These are phyloP conservation scores for Penicillium thymicola DNA, from an alignment of 2,329 filamentous ascomycete genomes.

Conservation along the genomic window DNA sequence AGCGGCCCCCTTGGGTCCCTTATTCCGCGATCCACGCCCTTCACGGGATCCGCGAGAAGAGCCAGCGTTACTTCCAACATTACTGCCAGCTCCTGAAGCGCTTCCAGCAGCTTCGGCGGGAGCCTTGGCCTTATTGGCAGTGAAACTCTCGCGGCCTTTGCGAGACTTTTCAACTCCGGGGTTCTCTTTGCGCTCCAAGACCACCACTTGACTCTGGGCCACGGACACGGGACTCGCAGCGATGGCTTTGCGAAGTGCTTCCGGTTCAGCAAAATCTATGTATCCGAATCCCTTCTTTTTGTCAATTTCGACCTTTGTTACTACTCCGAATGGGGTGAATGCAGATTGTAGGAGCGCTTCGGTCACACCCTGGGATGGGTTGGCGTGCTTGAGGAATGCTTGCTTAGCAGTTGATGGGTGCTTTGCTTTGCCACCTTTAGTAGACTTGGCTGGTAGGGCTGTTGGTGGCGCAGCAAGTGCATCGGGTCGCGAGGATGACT, in stretches of 20 bases:
- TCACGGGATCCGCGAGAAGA: constrained; percentile 24
- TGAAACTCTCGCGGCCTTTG: constrained; percentile 27
- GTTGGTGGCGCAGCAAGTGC: constrained; percentile 14
- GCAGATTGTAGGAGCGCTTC: constrained; percentile 73
- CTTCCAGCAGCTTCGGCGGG: not conserved
- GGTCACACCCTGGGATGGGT: constrained; percentile 86
- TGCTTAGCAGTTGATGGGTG: constrained; percentile 33
- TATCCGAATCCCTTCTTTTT: constrained; percentile 94
- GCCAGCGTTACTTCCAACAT: constrained; percentile 3
- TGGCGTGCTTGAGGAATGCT: constrained; percentile 77
- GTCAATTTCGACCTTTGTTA: constrained; percentile 84
- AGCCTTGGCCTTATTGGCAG: constrained; percentile 13
- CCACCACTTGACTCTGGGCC: constrained; percentile 80
- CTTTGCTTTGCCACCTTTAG: constrained; percentile 32
- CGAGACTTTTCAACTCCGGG: constrained; percentile 32
- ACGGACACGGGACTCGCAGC: constrained; percentile 76
- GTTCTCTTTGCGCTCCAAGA: constrained; percentile 61
- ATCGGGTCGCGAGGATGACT: constrained; percentile 22
- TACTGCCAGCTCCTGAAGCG: not conserved
- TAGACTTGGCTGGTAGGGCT: constrained; percentile 19
- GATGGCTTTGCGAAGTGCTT: constrained; percentile 72
- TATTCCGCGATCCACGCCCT: constrained; percentile 23
- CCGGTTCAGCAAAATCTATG: constrained; percentile 76
- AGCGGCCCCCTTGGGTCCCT: constrained; percentile 16
- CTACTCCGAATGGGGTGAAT: constrained; percentile 68